Base-by-base conservation (phyloP, 2,329 filamentous ascomycete genomes). In the Aspergillus ustus region DNA sequence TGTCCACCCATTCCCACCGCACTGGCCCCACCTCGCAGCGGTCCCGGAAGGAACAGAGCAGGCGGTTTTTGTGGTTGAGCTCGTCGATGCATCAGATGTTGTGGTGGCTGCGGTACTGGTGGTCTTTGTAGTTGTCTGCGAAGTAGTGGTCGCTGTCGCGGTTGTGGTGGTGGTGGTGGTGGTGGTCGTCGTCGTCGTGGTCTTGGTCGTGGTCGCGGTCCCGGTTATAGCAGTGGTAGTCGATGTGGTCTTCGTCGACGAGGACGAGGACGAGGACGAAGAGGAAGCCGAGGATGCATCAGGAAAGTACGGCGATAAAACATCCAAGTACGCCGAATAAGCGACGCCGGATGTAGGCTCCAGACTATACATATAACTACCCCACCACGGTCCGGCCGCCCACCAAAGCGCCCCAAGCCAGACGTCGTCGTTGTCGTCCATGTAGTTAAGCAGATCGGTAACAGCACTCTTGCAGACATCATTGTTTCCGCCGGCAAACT, bases 391-490 rank as follows among this genome's bases (percentile, higher is more conserved):
- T 0, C 84, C 84, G 11, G 82, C 84, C 22, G 81, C 80, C 84
- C 84, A 86, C 82, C 82, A 86, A 2, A 80, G 49, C 0, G 77
- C 81, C 5, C 84, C 84, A 19, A 70, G 71, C 84, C 84, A 86
- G 1, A 85, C 82, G 73, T 85, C 83, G 1, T 64, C 71, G 66
- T 85, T 84, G 29, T 77, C 68, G 0, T 66, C 72, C 65, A 87
- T 62, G 66, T 81, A 83, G 22, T 70, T 65, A 61, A 87, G 65
- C 67, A 85, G 79, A 43, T 82, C 84, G 52, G 28, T 34, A 1
- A 68, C 61, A 19, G 85, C 84, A 6, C 70, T 64, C 64, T 84
- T 73, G 65, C 85, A 87, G 51, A 78, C 74, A 0, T 70, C 65
- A 63, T 87, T 87, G 5, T 78, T 75, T 0, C 82, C 85, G 5